These are phyloP conservation scores for Zarea fungicola DNA, from an alignment of 2,329 filamentous ascomycete species.

Conservation along the genomic window DNA sequence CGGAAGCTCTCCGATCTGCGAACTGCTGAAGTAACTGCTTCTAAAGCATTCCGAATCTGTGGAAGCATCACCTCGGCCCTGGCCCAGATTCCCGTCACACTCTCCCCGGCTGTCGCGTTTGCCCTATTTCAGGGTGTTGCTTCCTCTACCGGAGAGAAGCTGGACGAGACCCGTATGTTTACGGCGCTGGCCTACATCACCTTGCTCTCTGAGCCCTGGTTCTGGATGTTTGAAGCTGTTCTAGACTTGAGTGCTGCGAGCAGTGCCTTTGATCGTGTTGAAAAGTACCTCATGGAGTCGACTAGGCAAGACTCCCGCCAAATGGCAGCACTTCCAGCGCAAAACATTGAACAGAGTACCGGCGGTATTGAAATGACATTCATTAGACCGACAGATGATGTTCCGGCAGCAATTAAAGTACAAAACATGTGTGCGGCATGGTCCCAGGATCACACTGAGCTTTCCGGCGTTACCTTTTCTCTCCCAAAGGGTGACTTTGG, in stretches of 20 bases:
- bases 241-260: conserved; percentile 32
- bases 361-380: neutral
- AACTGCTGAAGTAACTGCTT: conserved; percentile 30
- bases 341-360: neutral
- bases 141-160: conserved; percentile 22
- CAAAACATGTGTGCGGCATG: conserved; percentile 30
- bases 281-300: conserved; percentile 28
- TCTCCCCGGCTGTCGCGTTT: conserved; percentile 36
- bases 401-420: conserved; percentile 10
- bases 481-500: conserved; percentile 29
- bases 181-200: conserved; percentile 37
- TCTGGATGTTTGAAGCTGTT: conserved; percentile 32
- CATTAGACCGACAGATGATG: neutral
- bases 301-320: conserved; percentile 23
- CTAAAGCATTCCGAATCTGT: conserved; percentile 29
- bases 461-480: conserved; percentile 29
- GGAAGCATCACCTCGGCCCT: conserved; percentile 30
- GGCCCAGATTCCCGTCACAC: conserved; percentile 26
- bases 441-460: conserved; percentile 22
- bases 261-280: conserved; percentile 36
- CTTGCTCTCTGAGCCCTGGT: conserved; percentile 33
- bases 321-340: neutral
- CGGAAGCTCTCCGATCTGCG: conserved; percentile 26
- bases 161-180: conserved; percentile 33
- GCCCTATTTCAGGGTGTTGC: conserved; percentile 29